phyloP scores from a whole-genome alignment of 1,139 yeast species.

The Pichia sp. region DNA sequence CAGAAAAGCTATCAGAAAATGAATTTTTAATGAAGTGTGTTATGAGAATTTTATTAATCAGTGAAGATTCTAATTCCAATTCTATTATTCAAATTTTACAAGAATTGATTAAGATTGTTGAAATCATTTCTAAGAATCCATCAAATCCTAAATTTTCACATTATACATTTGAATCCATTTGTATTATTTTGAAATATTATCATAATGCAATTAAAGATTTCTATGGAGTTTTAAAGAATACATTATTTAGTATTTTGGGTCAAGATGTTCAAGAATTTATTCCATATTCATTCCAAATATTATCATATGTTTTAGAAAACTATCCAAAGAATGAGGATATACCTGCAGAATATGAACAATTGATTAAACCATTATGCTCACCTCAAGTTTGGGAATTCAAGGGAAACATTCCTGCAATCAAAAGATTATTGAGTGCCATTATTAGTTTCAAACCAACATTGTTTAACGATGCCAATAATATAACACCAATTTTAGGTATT shows the following conservation, averaged over 20 bases:
- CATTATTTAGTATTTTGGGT: constrained; percentile 63
- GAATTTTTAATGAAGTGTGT: constrained; percentile 88
- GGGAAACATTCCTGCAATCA: constrained; percentile 93
- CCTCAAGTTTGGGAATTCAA: constrained; percentile 91
- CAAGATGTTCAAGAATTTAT: constrained; percentile 92
- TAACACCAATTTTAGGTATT: constrained; percentile 90
- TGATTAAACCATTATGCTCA: constrained; percentile 79
- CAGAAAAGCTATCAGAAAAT: constrained; percentile 93
- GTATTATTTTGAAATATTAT: constrained; percentile 64
- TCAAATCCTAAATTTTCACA: constrained; percentile 94
- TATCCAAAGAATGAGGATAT: constrained; percentile 50
- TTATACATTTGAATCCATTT: constrained; percentile 85
- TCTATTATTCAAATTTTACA: constrained; percentile 50
- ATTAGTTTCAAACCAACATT: constrained; percentile 58
- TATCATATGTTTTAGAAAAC: constrained; percentile 72
- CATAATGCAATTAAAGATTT: constrained; percentile 38
- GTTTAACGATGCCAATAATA: constrained; percentile 42
- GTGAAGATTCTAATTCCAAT: constrained; percentile 58
- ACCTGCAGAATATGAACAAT: constrained; percentile 62
- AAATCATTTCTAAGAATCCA: constrained; percentile 80
- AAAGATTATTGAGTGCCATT: constrained; percentile 73
- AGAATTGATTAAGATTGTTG: constrained; percentile 68
- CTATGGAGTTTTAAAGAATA: constrained; percentile 62
- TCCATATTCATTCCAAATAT: constrained; percentile 87
- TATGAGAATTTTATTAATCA: constrained; percentile 77